These are phyloP conservation scores for Lignosus rhinocerotis DNA, from an alignment of 1,284 basidiomycete species.

Conservation along the genomic window DNA sequence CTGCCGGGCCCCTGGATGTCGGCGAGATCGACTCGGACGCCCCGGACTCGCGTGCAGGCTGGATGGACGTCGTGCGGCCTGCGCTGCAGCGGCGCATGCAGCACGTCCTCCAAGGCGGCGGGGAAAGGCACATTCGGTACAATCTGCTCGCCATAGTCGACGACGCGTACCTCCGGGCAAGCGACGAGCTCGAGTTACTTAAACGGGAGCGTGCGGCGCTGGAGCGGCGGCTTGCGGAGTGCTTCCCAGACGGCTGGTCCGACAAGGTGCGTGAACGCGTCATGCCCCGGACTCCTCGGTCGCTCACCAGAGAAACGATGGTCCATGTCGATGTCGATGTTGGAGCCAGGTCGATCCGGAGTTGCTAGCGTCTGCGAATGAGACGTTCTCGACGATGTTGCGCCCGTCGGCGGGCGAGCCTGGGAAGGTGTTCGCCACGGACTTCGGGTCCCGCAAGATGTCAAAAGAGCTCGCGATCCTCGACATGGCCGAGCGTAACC, in stretches of 20 bases:
- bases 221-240: slow-evolving; percentile 45
- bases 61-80: slow-evolving; percentile 63
- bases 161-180: slow-evolving; percentile 46
- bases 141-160: slow-evolving; percentile 61
- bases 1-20: slow-evolving; percentile 54
- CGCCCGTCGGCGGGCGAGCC: slow-evolving; percentile 22
- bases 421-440: slow-evolving; percentile 38
- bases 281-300: neutral
- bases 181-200: slow-evolving; percentile 53
- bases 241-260: slow-evolving; percentile 39
- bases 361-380: slow-evolving; percentile 33
- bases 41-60: slow-evolving; percentile 29
- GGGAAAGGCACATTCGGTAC: slow-evolving; percentile 51
- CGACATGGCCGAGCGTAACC: slow-evolving; percentile 40
- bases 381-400: slow-evolving; percentile 37
- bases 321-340: no score
- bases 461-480: slow-evolving; percentile 45
- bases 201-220: slow-evolving; percentile 47
- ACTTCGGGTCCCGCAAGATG: slow-evolving; percentile 49
- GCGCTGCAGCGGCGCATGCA: slow-evolving; percentile 62
- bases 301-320: no score
- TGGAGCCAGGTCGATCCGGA: slow-evolving; percentile 39
- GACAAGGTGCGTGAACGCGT: slow-evolving; percentile 34
- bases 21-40: slow-evolving; percentile 44
- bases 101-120: slow-evolving; percentile 46